Conservation (phyloP, 306 rosid species). For the Sindora glabra region DNA sequence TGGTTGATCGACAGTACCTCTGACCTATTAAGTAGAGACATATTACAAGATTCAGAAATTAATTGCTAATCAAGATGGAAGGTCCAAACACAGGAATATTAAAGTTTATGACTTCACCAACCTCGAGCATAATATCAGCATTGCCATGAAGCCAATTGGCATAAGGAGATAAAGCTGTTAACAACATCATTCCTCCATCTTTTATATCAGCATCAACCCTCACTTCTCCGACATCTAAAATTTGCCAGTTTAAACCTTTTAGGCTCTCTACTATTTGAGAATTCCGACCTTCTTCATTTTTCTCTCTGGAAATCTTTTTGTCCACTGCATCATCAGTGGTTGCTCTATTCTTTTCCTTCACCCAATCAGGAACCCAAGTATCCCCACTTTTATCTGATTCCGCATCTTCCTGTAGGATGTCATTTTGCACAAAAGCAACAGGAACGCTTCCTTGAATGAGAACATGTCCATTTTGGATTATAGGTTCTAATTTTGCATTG, state of each 20-base stretch:
- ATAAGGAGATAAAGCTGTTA: slow-evolving; percentile 83
- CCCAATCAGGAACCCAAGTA: slow-evolving; percentile 61
- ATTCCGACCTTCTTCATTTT: slow-evolving; percentile 76
- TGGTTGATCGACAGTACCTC: slow-evolving; percentile 89
- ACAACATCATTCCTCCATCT: slow-evolving; percentile 96
- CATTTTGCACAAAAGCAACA: slow-evolving; percentile 55
- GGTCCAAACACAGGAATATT: neutral
- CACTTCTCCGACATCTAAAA: slow-evolving; percentile 78
- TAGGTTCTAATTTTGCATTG: slow-evolving; percentile 89
- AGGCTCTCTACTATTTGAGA: slow-evolving; percentile 73
- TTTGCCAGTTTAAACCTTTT: slow-evolving; percentile 72
- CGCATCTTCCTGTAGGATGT: slow-evolving; percentile 37
- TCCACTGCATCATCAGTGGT: slow-evolving; percentile 37
- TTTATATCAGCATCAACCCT: slow-evolving; percentile 80
- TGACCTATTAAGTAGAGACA: slow-evolving; percentile 50
- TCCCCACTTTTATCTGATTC: slow-evolving; percentile 45
- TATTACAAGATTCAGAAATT: slow-evolving; percentile 5
- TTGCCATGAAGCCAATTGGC: slow-evolving; percentile 92
- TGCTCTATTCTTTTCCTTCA: slow-evolving; percentile 47
- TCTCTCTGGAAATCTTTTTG: slow-evolving; percentile 48
- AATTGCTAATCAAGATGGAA: slow-evolving; percentile 1
- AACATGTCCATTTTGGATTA: slow-evolving; percentile 77
- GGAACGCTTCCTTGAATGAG: slow-evolving; percentile 88
- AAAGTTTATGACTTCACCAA: slow-evolving; percentile 24
- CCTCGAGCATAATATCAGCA: slow-evolving; percentile 86